Conservation (phyloP, 257 asterid genomes). For the Fraxinus quadrangulata region DNA sequence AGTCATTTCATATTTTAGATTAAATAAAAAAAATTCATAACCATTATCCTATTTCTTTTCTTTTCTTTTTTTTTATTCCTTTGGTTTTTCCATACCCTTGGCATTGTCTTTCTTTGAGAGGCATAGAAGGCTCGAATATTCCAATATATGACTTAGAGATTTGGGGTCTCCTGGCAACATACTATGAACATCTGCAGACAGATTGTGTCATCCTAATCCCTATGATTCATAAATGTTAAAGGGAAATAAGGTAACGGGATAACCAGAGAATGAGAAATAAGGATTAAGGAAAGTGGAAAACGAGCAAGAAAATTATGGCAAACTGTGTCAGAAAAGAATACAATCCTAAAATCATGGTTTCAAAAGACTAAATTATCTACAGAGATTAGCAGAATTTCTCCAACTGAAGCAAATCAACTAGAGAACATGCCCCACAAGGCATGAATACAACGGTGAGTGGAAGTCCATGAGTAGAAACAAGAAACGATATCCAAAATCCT, state of each 20-base stretch:
- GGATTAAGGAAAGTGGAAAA: neutral
- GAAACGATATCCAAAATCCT: conserved; percentile 28
- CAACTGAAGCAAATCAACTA: conserved; percentile 20
- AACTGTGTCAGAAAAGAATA: neutral
- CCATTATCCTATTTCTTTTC: neutral
- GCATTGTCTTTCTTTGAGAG: conserved; percentile 1
- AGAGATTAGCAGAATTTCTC: conserved; percentile 5
- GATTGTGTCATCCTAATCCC: neutral
- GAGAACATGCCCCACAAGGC: conserved; percentile 28
- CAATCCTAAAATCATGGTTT: conserved; percentile 12
- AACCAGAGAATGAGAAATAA: neutral
- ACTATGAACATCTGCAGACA: neutral
- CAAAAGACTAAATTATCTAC: neutral
- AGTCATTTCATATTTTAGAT: conserved; percentile 1
- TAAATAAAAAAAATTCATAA: neutral
- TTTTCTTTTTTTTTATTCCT: neutral
- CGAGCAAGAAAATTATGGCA: neutral
- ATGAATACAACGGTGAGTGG: conserved; percentile 23
- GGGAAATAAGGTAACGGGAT: neutral
- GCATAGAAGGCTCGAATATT: neutral
- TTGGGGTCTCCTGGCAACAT: neutral
- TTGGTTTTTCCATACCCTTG: neutral
- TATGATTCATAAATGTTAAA: neutral
- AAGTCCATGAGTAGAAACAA: conserved; percentile 17
- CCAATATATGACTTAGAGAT: neutral